Base-by-base conservation (phyloP, 176 grass and related monocot genomes). In the Poa annua region DNA sequence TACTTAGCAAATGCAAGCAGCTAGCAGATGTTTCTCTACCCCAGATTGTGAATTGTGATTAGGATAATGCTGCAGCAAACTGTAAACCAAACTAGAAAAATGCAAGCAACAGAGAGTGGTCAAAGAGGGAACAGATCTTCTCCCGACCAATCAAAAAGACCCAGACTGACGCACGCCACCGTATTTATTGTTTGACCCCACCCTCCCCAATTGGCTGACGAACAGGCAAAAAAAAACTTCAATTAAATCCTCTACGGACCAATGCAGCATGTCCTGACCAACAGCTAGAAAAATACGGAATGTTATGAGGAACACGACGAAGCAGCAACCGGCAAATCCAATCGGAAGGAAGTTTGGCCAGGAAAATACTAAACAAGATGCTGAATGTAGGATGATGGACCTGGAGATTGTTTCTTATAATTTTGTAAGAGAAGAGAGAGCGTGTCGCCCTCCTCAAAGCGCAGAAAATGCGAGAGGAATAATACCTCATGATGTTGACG, bases 401-500 rank as follows among this genome's bases (percentile, higher is more conserved):
- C 24, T 57, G 41, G 48, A 74, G 19, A 22, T 29, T 4, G 36
- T 38, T 38, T 38, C 5, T 38, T 6, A 5, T 38, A 38, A 6
- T 38, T 38, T 38, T 38, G 6, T 38, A 38, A 38, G 36, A 38
- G 36, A 38, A 38, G 36, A 38, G 36, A 38, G 0, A 38, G 4
- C 36, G 36, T 5, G 36, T 6, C 36, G 36, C 7, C 5, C 5
- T 6, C 36, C 36, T 38, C 36, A 8, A 42, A 42, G 42, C 41
- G 1, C 11, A 10, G 11, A 11, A 34, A 36, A 70, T 20, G 34
- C 1, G 16, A 36, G 20, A 41, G 8, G 45, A 59, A 74, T 1
- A 36, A 48, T 2, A 98, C 96, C 96, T 91, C 96, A 98, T 98
- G 83, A 98, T 93, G 79, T 98, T 98, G 91, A 98, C 84, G 77